phyloP scores from a whole-genome alignment of 2,329 filamentous ascomycete species.

The Fusarium sp. region DNA sequence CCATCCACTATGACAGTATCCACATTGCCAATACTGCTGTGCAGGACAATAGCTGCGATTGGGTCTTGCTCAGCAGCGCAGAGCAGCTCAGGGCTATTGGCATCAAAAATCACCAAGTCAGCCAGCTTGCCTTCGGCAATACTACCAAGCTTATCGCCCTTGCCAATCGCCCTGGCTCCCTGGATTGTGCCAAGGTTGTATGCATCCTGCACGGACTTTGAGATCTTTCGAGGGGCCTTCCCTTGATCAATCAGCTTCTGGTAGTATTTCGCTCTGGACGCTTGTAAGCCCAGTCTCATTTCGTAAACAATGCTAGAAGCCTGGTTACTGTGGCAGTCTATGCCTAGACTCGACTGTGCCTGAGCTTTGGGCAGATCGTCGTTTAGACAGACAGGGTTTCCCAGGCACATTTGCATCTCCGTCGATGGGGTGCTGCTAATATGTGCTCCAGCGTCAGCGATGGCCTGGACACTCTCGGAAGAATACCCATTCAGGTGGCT shows the following conservation, averaged over 20 bases:
- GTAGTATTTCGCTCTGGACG: not conserved
- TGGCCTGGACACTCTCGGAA: not conserved
- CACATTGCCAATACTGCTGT: slow-evolving; percentile 8
- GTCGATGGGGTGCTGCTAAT: slow-evolving; percentile 21
- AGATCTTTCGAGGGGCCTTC: not conserved
- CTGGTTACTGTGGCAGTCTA: slow-evolving; percentile 15
- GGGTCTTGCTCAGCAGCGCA: slow-evolving; percentile 9
- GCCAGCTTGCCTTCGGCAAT: slow-evolving; percentile 3
- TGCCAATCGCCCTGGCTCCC: not conserved
- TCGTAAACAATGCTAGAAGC: slow-evolving; percentile 11
- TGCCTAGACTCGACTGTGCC: not conserved
- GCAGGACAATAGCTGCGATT: not conserved
- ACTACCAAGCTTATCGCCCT: not conserved
- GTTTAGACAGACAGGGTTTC: not conserved
- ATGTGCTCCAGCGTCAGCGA: not conserved
- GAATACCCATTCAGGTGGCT: slow-evolving; percentile 2
- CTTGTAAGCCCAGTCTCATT: slow-evolving; percentile 7
- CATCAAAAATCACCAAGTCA: slow-evolving; percentile 3
- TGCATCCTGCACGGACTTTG: not conserved
- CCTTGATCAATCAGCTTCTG: not conserved
- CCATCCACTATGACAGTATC: slow-evolving; percentile 9
- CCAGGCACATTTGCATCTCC: slow-evolving; percentile 21
- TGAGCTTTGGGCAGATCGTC: not conserved
- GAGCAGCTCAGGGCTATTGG: not conserved
- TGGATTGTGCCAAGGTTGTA: slow-evolving; percentile 13